Base-by-base conservation (phyloP, 352 stramenopile species). In the Pythium periplocum region DNA sequence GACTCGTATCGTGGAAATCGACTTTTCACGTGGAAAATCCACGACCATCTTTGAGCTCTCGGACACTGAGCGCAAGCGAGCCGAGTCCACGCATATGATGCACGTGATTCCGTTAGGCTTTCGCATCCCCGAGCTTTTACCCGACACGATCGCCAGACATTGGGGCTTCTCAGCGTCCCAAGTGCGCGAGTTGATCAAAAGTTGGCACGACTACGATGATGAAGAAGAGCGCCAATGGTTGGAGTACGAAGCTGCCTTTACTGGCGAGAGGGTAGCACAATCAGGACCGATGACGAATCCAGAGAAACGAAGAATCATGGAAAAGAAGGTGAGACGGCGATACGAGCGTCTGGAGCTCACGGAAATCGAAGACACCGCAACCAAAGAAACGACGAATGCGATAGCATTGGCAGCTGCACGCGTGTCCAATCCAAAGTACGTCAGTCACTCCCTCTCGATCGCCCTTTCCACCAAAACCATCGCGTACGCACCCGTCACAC, bases 21-120 rank as follows among this genome's bases (percentile, higher is more conserved):
- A 87, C 46, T 78, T 71, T 10, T 36, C 44, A 2, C 59, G 57
- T 12, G 77, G 75, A 0, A 77, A 82, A 49, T 79, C 66, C 3
- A 82, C 69, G 3, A 50, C 75, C 0, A 59, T 93, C 30, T 83
- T 75, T 51, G 79, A 93, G 0, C 70, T 78, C 6, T 73, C 68
- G 0, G 82, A 89, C 45, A 37, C 41, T 2, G 68, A 86, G 30
- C 46, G 56, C 4, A 1, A 49, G 2, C 48, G 54, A 17, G 51
- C 43, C 6, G 34, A 31, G 4, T 56, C 46, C 12, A 11, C 45
- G 10, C 8, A 77, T 11, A 46, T 55, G 8, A 63, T 69, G 2
- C 55, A 41, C n/a, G 61, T 71, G 0, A 52, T 71, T 10, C 69
- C 78, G 2, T 51, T 90, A 4, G 58, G 61, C 17, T 71, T 83